phyloP scores from a whole-genome alignment of 2,329 filamentous ascomycete genomes.

The Cercospora brassicicola region DNA sequence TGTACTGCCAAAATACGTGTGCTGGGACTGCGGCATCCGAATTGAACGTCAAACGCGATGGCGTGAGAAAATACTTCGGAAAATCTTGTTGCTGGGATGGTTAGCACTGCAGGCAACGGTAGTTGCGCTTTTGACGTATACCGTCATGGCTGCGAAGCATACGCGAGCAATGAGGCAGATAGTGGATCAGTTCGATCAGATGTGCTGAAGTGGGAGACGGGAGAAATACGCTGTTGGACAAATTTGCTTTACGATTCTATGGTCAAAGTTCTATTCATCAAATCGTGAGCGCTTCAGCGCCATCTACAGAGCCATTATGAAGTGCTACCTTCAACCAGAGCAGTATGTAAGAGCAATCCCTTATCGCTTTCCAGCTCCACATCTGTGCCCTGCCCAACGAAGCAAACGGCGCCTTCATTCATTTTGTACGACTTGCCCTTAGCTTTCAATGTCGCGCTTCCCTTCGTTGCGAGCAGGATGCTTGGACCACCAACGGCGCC shows the following conservation, averaged over 20 bases:
- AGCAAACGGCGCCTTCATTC: slow-evolving; percentile 65
- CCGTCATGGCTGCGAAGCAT: slow-evolving; percentile 7
- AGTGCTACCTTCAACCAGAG: slow-evolving; percentile 44
- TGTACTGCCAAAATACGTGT: neutral
- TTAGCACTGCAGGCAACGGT: neutral
- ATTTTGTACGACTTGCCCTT: slow-evolving; percentile 56
- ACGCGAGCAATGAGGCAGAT: slow-evolving; percentile 5
- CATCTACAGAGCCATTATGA: slow-evolving; percentile 6
- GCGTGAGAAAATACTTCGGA: neutral
- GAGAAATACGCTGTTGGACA: neutral
- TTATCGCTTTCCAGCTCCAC: slow-evolving; percentile 47
- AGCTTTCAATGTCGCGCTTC: slow-evolving; percentile 58
- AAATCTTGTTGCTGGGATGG: neutral
- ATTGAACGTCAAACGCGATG: neutral
- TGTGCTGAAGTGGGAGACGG: neutral
- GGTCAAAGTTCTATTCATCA: neutral
- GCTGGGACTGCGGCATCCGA: neutral
- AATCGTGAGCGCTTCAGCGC: neutral
- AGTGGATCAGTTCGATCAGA: neutral
- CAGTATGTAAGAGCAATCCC: slow-evolving; percentile 51
- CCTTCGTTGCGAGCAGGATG: slow-evolving; percentile 63
- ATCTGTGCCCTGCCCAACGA: slow-evolving; percentile 60
- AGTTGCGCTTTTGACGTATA: neutral
- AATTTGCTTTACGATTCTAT: neutral
- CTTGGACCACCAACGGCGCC: slow-evolving; percentile 60